phyloP scores from a whole-genome alignment of 768 basidiomycete genomes.

The Podaxis sp. region DNA sequence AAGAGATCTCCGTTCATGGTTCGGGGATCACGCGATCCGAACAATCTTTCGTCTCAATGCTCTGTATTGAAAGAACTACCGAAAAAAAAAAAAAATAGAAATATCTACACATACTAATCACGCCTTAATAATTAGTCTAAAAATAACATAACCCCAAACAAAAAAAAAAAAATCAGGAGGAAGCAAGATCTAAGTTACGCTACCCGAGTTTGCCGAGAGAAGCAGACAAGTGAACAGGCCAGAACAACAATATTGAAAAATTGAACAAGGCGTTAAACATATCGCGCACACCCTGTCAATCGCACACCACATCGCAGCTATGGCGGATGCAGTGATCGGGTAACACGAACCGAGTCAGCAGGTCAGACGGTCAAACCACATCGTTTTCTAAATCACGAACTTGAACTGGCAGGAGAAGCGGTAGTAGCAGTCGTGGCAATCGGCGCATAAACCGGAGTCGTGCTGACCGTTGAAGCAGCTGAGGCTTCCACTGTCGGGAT shows the following conservation, averaged over 20 bases:
- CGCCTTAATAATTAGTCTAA: neutral
- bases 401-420: neutral
- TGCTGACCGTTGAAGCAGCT: constrained; percentile 1
- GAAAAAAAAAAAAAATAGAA: neutral
- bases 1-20: neutral
- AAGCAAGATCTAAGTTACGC: neutral
- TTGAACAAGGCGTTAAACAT: neutral
- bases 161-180: neutral
- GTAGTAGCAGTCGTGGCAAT: neutral
- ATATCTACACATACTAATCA: neutral
- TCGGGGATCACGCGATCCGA: neutral
- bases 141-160: neutral
- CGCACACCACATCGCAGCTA: neutral
- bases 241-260: neutral
- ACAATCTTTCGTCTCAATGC: neutral
- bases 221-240: neutral
- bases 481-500: constrained; percentile 48
- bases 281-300: neutral
- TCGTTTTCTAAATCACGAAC: neutral
- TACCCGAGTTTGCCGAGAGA: neutral
- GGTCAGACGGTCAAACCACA: neutral
- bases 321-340: neutral
- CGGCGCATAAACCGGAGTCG: neutral
- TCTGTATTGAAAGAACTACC: neutral
- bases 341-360: neutral